Percentiles rank a stretch among this genome's conserved stretches.
Evolutionary conservation across 306 rosid genomes (phyloP).

Genomic region (Trifolium dubium): DNA sequence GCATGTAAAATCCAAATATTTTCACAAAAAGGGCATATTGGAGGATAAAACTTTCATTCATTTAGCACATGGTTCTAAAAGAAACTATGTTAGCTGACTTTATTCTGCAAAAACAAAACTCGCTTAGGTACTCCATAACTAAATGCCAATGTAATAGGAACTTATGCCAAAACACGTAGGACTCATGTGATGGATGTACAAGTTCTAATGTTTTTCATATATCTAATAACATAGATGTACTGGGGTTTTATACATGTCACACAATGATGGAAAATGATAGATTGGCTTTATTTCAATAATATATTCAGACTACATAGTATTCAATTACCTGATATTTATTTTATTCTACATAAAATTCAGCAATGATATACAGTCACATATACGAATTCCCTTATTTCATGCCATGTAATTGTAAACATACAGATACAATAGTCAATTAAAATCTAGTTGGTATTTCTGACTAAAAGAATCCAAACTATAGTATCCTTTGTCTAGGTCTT

Average conservation of each 20-base stretch:
- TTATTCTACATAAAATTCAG: conserved; percentile 29
- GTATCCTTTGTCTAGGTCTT: conserved; percentile 21
- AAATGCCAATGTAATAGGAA: conserved; percentile 10
- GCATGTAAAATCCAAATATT: conserved; percentile 26
- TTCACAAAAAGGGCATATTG: conserved; percentile 23
- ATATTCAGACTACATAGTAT: not conserved
- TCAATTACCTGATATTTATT: conserved; percentile 7
- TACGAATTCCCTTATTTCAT: conserved; percentile 28
- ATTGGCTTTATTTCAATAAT: conserved; percentile 1
- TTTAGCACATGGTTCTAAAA: conserved; percentile 16
- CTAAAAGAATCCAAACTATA: conserved; percentile 6
- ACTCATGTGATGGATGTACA: conserved; percentile 4
- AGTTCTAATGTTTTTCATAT: conserved; percentile 8
- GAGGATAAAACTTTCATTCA: conserved; percentile 25
- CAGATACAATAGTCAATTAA: conserved; percentile 18
- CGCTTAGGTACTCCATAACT: not conserved
- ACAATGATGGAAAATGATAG: not conserved
- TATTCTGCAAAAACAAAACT: conserved; percentile 6
- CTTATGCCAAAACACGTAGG: conserved; percentile 13
- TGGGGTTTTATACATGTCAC: conserved; percentile 14
- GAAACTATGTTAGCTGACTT: conserved; percentile 7
- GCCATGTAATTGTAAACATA: conserved; percentile 3
- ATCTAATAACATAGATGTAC: conserved; percentile 5
- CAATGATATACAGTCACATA: not conserved
- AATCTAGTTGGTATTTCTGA: conserved; percentile 7